Evolutionary conservation across 352 stramenopile species (phyloP).

Genomic region (Phytophthora boehmeriae): DNA sequence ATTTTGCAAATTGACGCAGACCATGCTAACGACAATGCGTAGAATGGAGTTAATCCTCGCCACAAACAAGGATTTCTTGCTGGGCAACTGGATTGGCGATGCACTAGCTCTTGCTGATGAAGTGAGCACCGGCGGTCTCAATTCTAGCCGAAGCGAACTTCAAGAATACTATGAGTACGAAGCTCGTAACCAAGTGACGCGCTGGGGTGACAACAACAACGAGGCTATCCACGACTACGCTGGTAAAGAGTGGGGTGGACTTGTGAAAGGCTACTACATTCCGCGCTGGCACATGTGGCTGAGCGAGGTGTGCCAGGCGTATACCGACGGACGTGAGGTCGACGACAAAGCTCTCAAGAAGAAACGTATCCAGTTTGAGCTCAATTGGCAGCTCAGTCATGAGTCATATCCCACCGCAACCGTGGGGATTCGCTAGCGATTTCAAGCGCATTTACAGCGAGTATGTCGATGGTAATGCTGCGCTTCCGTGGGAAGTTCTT

Average conservation of each 20-base stretch:
- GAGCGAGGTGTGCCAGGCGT: constrained; percentile 65
- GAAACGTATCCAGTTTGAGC: constrained; percentile 59
- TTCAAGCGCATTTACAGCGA: constrained; percentile 57
- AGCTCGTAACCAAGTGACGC: constrained; percentile 78
- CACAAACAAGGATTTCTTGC: constrained; percentile 72
- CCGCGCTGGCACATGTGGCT: constrained; percentile 81
- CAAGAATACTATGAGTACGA: constrained; percentile 80
- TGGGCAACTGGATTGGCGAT: constrained; percentile 73
- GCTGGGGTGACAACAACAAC: constrained; percentile 78
- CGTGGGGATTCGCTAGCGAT: constrained; percentile 52
- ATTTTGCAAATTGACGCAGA: constrained; percentile 42
- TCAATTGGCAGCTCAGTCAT: constrained; percentile 70
- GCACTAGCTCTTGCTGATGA: constrained; percentile 50
- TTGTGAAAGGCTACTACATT: constrained; percentile 75
- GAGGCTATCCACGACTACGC: constrained; percentile 81
- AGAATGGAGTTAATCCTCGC: constrained; percentile 65
- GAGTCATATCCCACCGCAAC: constrained; percentile 53
- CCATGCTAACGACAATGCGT: constrained; percentile 51
- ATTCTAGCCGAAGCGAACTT: constrained; percentile 21
- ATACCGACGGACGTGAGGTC: constrained; percentile 60
- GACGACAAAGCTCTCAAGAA: constrained; percentile 46
- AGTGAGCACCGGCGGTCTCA: constrained; percentile 15
- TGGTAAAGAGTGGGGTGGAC: constrained; percentile 73
- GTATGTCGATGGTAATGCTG: constrained; percentile 38
- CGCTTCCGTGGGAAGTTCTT: constrained; percentile 21